Evolutionary conservation across 306 rosid genomes (phyloP).

Genomic region (Trifolium repens): DNA sequence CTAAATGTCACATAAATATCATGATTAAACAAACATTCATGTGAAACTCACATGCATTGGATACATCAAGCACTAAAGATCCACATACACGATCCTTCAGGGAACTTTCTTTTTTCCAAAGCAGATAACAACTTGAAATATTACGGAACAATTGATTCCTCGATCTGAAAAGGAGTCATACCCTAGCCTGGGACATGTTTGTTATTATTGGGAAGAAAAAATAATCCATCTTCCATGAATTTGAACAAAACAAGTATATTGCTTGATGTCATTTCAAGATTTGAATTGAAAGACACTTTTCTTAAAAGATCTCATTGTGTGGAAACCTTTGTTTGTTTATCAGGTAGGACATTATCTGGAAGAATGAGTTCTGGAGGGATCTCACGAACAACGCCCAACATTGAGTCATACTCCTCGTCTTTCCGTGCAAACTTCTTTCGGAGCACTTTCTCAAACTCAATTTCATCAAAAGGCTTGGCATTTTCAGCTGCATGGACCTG

Average conservation of each 20-base stretch:
- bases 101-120: constrained; percentile 39
- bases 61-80: constrained; percentile 44
- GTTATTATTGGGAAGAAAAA: constrained; percentile 64
- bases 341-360: constrained; percentile 79
- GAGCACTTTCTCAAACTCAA: constrained; percentile 84
- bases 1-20: constrained; percentile 32
- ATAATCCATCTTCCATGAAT: constrained; percentile 59
- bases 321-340: constrained; percentile 51
- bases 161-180: constrained; percentile 44
- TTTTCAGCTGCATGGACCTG: constrained; percentile 96
- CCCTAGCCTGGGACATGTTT: constrained; percentile 52
- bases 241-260: constrained; percentile 47
- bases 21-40: constrained; percentile 13
- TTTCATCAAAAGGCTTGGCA: constrained; percentile 71
- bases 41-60: constrained; percentile 32
- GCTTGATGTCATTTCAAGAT: constrained; percentile 50
- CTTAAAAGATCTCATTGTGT: constrained; percentile 38
- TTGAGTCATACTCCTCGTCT: constrained; percentile 85
- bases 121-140: constrained; percentile 37
- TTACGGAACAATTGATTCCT: constrained; percentile 35
- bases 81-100: constrained; percentile 46
- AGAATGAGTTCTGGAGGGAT: constrained; percentile 76
- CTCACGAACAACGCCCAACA: constrained; percentile 85
- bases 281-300: constrained; percentile 39
- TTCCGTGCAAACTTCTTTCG: constrained; percentile 82